Base-by-base conservation (phyloP, 345 rosid species). In the Leavenworthia alabamica region DNA sequence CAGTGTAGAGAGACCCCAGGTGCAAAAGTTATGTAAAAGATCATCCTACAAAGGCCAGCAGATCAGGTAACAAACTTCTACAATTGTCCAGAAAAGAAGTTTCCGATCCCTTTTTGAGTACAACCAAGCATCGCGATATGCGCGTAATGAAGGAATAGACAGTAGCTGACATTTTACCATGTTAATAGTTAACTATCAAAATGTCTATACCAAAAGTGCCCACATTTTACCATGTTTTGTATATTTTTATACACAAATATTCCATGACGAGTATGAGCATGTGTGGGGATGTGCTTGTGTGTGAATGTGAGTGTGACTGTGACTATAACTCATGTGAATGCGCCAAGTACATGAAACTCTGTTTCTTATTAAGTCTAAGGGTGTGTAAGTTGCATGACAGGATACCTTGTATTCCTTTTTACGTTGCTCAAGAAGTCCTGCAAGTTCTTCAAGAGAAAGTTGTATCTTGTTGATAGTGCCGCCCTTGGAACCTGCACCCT, bases 391-490 rank as follows among this genome's bases (percentile, higher is more conserved):
- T 48, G 35, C 35, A 42, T 32, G 41, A 58, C 31, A 72, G 27
- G 23, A 36, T 77, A 89, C 99, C 99, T 85, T 81, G 72, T 85
- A 78, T 69, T 87, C 99, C 60, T 59, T 78, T 76, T 75, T 87
- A 73, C 84, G 86, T 62, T 79, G 80, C 57, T 83, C 81, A 43
- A 85, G 81, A 70, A 78, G 74, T 57, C 29, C 67, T 76, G 84
- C 85, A 74, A 85, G 81, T 71, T 83, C 90, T 58, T 75, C 76
- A 35, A 83, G 66, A 36, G 45, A 66, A 49, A 73, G 62, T 64
- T 73, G 79, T 16, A 52, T 51, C 53, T 82, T 60, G 75, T 68
- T 79, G 35, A 33, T 20, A 41, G 73, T 46, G 50, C 68, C 64
- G 22, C 73, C 73, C 39, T 67, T 51, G 49, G 64, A 80, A 24